These are phyloP conservation scores for Aquilaria agallochum DNA, from an alignment of 441 rosid species.

Conservation along the genomic window DNA sequence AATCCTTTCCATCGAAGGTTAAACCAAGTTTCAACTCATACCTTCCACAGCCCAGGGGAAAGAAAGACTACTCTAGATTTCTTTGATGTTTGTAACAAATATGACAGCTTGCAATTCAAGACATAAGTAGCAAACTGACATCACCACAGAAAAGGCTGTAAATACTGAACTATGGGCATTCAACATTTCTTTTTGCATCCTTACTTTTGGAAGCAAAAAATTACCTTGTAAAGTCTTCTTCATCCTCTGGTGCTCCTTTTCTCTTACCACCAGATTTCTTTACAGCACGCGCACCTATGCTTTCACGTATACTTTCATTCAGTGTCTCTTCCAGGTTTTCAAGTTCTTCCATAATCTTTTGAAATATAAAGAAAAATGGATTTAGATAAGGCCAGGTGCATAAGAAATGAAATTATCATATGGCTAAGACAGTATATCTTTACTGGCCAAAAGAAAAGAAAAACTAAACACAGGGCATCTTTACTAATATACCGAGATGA, in stretches of 20 bases:
- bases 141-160: no score
- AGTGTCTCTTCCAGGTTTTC: conserved; percentile 96
- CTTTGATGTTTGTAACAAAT: no score
- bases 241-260: conserved; percentile 62
- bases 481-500: neutral
- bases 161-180: neutral
- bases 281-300: conserved; percentile 83
- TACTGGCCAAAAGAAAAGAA: neutral
- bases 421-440: conserved; percentile 2
- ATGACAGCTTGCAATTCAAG: no score
- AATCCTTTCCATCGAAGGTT: no score
- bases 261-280: conserved; percentile 36
- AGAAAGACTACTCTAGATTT: no score
- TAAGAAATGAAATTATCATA: neutral
- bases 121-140: no score
- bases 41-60: no score
- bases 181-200: conserved; percentile 8
- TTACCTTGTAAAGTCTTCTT: conserved; percentile 67
- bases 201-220: conserved; percentile 8
- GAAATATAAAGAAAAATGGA: conserved; percentile 10
- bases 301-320: conserved; percentile 91
- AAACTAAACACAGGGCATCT: neutral
- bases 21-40: no score
- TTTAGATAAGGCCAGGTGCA: neutral
- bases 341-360: conserved; percentile 86